These are phyloP conservation scores for Syzygium syzygioides DNA, from an alignment of 441 rosid genomes.

Conservation along the genomic window DNA sequence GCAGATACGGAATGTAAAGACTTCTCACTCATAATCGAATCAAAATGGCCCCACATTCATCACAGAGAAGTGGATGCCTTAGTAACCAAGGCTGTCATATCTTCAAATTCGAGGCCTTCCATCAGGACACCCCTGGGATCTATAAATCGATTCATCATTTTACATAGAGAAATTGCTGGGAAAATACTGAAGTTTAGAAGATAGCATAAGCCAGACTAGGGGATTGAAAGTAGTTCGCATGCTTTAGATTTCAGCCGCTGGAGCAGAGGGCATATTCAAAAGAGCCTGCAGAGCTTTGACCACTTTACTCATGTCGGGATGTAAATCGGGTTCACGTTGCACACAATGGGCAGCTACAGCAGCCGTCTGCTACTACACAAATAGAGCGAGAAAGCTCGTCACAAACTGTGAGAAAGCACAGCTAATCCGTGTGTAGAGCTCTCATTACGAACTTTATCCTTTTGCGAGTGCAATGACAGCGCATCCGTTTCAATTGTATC, in stretches of 20 bases:
- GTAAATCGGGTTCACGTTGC: slow-evolving; percentile 49
- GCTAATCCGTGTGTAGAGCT: not conserved
- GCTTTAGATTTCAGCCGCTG: not conserved
- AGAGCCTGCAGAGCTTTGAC: slow-evolving; percentile 50
- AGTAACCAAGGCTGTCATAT: not conserved
- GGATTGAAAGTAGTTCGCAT: not conserved
- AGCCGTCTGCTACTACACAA: slow-evolving; percentile 29
- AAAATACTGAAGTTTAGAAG: not conserved
- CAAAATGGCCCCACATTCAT: not conserved
- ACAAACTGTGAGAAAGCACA: not conserved
- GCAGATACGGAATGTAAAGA: not conserved
- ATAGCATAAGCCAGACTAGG: not conserved
- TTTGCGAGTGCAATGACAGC: not conserved
- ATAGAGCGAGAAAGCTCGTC: not conserved
- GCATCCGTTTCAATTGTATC: not conserved
- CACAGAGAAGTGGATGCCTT: not conserved
- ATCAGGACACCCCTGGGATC: not conserved
- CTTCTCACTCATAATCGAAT: not conserved
- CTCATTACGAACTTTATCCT: not conserved
- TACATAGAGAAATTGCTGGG: not conserved
- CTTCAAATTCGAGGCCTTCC: not conserved
- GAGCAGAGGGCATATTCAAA: slow-evolving; percentile 27
- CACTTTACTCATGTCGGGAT: slow-evolving; percentile 49
- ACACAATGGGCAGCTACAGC: slow-evolving; percentile 46
- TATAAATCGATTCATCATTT: not conserved